phyloP scores from a whole-genome alignment of 768 basidiomycete genomes.

The Xerocomellus chrysenteron region DNA sequence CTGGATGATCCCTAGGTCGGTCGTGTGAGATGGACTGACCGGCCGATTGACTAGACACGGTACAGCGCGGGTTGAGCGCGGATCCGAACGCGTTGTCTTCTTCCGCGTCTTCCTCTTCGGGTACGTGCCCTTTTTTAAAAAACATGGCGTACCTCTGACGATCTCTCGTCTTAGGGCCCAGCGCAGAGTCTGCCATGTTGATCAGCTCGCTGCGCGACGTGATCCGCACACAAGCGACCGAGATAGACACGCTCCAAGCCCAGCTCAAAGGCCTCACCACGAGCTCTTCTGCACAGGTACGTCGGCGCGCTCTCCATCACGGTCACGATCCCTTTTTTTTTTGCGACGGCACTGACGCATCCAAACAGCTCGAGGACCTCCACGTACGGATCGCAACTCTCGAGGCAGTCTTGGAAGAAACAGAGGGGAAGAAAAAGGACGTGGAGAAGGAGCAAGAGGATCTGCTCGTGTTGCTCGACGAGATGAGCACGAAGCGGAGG shows the following conservation, averaged over 20 bases:
- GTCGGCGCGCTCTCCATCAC: not conserved
- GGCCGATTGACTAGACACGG: conserved; percentile 51
- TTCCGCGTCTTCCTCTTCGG: conserved; percentile 48
- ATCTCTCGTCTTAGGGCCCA: conserved; percentile 47
- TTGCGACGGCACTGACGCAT: not conserved
- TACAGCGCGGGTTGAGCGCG: conserved; percentile 68
- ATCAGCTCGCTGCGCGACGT: conserved; percentile 82
- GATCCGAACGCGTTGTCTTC: conserved; percentile 66
- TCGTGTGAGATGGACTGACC: not conserved
- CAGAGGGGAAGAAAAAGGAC: conserved; percentile 71
- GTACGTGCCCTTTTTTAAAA: conserved; percentile 37
- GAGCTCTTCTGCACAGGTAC: conserved; percentile 41
- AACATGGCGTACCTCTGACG: not conserved
- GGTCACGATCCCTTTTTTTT: too few relatives aligned
- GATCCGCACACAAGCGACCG: conserved; percentile 76
- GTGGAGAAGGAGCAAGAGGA: conserved; percentile 97
- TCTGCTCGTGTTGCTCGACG: conserved; percentile 88
- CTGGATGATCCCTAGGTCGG: not conserved
- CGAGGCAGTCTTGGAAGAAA: conserved; percentile 45
- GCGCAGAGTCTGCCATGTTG: conserved; percentile 75
- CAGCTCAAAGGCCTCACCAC: conserved; percentile 47
- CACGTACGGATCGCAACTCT: conserved; percentile 48
- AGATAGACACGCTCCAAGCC: conserved; percentile 68
- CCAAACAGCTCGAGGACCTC: conserved; percentile 42
- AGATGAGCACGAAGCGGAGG: conserved; percentile 81